Percentiles rank a stretch among this genome's conserved stretches.
These are phyloP conservation scores for Monilinia fructigena DNA, from an alignment of 2,329 filamentous ascomycete genomes.

Conservation along the genomic window DNA sequence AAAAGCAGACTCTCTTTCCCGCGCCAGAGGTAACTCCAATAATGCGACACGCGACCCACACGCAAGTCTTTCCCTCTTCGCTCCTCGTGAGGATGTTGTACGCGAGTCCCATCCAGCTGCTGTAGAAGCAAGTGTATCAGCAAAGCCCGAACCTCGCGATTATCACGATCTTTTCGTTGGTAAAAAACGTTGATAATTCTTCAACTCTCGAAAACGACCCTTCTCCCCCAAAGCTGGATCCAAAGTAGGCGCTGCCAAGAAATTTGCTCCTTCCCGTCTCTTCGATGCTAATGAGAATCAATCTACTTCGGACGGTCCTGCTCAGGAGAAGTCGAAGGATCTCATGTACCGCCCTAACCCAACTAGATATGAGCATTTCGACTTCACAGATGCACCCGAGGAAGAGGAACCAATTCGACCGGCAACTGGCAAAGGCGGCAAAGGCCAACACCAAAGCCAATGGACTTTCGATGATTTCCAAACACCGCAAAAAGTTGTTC, in stretches of 20 bases:
- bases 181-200: conserved; percentile 34
- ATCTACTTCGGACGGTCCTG: conserved; percentile 44
- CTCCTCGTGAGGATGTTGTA: conserved; percentile 63
- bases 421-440: conserved; percentile 32
- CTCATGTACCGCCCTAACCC: conserved; percentile 62
- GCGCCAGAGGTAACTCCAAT: conserved; percentile 53
- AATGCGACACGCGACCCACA: conserved; percentile 62
- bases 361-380: conserved; percentile 82
- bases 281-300: conserved; percentile 59
- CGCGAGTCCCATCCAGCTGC: conserved; percentile 50
- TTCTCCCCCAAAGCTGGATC: conserved; percentile 43
- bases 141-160: conserved; percentile 67
- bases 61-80: conserved; percentile 73
- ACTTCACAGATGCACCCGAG: conserved; percentile 65
- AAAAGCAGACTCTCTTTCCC: conserved; percentile 42
- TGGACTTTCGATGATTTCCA: conserved; percentile 89
- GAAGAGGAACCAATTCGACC: conserved; percentile 33
- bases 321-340: conserved; percentile 45
- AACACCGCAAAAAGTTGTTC: conserved; percentile 72
- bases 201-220: conserved; percentile 29
- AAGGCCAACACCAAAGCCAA: conserved; percentile 66
- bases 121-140: conserved; percentile 62
- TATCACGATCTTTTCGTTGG: conserved; percentile 69
- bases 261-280: conserved; percentile 61
- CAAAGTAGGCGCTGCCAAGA: conserved; percentile 58